Conservation (phyloP, 1,284 basidiomycete genomes). For the Trichosporon ovoides region DNA sequence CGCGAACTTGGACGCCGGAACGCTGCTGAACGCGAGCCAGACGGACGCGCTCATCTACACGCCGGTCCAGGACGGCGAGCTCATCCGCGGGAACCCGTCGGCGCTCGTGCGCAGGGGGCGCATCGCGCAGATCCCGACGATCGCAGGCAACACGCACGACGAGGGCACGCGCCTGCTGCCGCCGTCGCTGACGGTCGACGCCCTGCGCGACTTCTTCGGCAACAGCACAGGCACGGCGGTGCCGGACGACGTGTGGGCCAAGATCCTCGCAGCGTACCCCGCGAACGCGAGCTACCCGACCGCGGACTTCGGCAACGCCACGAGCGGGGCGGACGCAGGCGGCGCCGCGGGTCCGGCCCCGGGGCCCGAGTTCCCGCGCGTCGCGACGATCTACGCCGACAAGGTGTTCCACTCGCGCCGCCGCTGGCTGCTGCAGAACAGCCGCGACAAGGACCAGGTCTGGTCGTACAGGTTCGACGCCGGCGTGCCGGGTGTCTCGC, state of each 20-base stretch:
- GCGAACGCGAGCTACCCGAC: not conserved
- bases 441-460: conserved; percentile 22
- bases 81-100: conserved; percentile 38
- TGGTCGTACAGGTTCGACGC: conserved; percentile 34
- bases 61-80: conserved; percentile 41
- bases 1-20: conserved; percentile 25
- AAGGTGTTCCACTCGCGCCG: conserved; percentile 31
- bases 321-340: too few relatives aligned
- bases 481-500: not conserved
- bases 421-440: conserved; percentile 28
- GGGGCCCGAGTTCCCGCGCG: not conserved
- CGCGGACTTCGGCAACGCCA: not conserved
- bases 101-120: conserved; percentile 34
- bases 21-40: conserved; percentile 27
- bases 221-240: conserved; percentile 20
- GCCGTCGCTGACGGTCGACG: conserved; percentile 2
- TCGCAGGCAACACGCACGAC: conserved; percentile 43
- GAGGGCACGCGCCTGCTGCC: conserved; percentile 27
- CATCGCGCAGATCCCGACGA: conserved; percentile 43
- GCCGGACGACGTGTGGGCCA: conserved; percentile 13
- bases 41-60: not conserved
- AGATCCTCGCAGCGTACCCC: conserved; percentile 13
- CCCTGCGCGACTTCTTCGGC: not conserved
- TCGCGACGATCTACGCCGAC: conserved; percentile 28
- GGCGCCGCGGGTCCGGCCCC: not conserved